These are phyloP conservation scores for Cytospora mali DNA, from an alignment of 2,329 filamentous ascomycete genomes.

Conservation along the genomic window DNA sequence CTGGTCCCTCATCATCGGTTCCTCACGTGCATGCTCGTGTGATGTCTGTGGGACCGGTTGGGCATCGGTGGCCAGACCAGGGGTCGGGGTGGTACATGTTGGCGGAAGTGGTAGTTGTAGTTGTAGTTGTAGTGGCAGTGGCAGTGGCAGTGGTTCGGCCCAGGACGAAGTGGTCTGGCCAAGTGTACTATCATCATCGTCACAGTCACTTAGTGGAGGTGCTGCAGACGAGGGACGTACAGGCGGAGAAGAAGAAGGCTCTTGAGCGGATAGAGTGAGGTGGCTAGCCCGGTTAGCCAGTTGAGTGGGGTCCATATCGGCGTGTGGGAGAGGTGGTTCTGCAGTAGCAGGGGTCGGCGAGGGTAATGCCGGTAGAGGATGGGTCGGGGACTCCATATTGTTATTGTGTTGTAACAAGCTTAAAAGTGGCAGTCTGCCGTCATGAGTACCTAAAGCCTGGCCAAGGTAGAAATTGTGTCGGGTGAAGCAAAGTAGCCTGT, in stretches of 20 bases:
- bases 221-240: neutral
- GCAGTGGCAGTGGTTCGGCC: neutral
- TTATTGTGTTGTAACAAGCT: neutral
- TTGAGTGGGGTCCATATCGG: constrained; percentile 27
- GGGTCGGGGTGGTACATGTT: constrained; percentile 3
- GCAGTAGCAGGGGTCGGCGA: constrained; percentile 17
- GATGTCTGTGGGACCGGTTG: constrained; percentile 30
- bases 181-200: neutral
- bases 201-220: neutral
- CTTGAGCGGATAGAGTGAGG: constrained; percentile 29
- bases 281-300: constrained; percentile 33
- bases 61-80: constrained; percentile 27
- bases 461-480: too few species aligned
- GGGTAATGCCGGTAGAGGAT: constrained; percentile 1
- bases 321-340: constrained; percentile 21
- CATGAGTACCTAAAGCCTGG: too few species aligned
- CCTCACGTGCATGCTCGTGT: constrained; percentile 19
- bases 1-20: neutral
- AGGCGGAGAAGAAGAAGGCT: neutral
- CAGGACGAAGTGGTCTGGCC: neutral
- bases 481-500: too few species aligned
- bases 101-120: neutral
- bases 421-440: neutral
- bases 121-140: too few species aligned
- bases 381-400: constrained; percentile 1